Percentiles rank a stretch among this genome's conserved stretches.
Evolutionary conservation across 2,329 filamentous ascomycete species (phyloP).

Genomic region (Erysiphe neolycopersici): DNA sequence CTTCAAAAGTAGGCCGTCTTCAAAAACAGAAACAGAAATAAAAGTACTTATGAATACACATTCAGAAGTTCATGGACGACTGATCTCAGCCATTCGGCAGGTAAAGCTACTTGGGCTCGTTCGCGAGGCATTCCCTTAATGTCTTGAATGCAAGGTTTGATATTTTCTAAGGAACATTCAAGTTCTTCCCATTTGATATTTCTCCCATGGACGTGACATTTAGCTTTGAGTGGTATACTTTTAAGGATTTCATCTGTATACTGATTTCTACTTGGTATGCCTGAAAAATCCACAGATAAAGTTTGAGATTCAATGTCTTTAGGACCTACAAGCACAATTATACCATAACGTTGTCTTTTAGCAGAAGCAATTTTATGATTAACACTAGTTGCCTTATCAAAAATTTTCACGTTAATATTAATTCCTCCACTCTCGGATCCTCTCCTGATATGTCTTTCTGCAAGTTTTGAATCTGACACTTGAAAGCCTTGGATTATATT

Average conservation of each 20-base stretch:
- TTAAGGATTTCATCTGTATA: background rate
- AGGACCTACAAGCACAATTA: conserved; percentile 46
- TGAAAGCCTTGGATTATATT: conserved; percentile 1
- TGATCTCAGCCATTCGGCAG: background rate
- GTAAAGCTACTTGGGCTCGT: background rate
- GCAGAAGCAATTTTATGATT: conserved; percentile 47
- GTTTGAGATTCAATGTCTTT: conserved; percentile 30
- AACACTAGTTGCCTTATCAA: conserved; percentile 33
- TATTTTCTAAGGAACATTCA: background rate
- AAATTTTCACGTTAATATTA: conserved; percentile 38
- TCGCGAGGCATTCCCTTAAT: background rate
- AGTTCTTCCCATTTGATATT: background rate
- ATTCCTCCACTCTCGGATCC: background rate
- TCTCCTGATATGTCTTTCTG: background rate
- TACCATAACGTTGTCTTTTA: conserved; percentile 42
- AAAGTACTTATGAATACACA: background rate
- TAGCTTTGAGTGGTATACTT: background rate
- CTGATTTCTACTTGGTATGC: conserved; percentile 2
- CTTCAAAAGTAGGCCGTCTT: too few species aligned
- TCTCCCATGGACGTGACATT: background rate
- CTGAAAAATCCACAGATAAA: conserved; percentile 23
- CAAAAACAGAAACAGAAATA: too few species aligned
- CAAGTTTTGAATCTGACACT: background rate
- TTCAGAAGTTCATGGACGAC: background rate
- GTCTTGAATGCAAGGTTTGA: background rate